A percentile compares a stretch with the other conserved stretches of the same genome.
Conservation (phyloP, 495 filamentous ascomycete genomes). For the Lophium mytilinum region DNA sequence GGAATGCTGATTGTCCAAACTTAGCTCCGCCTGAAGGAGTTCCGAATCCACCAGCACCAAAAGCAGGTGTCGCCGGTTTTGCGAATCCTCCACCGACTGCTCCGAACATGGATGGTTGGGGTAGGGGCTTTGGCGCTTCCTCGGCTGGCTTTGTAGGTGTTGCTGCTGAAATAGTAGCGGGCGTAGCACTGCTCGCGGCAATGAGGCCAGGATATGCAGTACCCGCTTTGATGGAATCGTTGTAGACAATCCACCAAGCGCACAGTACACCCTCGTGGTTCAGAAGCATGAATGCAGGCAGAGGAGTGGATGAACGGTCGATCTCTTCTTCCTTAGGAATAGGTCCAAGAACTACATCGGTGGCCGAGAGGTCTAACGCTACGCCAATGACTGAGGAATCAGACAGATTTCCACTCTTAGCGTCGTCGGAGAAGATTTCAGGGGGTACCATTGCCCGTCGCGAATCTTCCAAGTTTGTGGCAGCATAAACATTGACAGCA, state of each 20-base stretch:
- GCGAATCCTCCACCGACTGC: background rate
- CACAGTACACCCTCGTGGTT: constrained; percentile 82
- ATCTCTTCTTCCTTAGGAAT: constrained; percentile 65
- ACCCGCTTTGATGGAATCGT: constrained; percentile 68
- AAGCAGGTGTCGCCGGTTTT: constrained; percentile 16
- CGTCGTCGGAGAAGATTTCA: constrained; percentile 44
- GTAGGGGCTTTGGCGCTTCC: background rate
- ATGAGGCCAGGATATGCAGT: constrained; percentile 64
- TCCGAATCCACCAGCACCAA: constrained; percentile 25
- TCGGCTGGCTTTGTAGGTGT: background rate
- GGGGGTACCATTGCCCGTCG: constrained; percentile 64
- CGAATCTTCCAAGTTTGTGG: constrained; percentile 64
- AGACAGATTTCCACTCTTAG: constrained; percentile 43
- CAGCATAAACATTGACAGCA: constrained; percentile 54
- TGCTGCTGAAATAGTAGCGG: constrained; percentile 5
- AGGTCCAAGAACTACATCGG: constrained; percentile 68
- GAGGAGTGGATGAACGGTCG: constrained; percentile 64
- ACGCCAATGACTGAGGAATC: constrained; percentile 66
- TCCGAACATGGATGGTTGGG: background rate
- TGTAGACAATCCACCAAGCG: constrained; percentile 87
- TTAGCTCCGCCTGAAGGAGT: constrained; percentile 14
- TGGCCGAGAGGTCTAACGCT: constrained; percentile 72
- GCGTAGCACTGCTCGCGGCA: constrained; percentile 34
- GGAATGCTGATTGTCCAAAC: constrained; percentile 27
- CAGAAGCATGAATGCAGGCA: constrained; percentile 80